phyloP scores from a whole-genome alignment of 225 moss, liverwort and hornwort genomes.

The Physcomitrium patens region DNA sequence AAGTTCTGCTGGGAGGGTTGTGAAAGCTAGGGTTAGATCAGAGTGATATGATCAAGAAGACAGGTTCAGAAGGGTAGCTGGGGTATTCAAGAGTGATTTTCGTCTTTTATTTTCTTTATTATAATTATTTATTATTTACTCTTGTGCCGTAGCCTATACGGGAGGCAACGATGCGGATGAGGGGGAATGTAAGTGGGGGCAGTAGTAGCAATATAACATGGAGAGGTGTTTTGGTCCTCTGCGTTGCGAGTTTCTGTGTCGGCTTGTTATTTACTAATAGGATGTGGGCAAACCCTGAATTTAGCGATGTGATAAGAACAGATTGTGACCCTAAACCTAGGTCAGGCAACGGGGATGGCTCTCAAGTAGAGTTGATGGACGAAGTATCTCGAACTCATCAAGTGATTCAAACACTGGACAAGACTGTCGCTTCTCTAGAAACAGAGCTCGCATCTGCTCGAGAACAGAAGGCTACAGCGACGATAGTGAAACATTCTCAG shows the following conservation, averaged over 20 bases:
- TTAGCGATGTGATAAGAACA: constrained; percentile 33
- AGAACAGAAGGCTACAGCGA: constrained; percentile 45
- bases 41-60: constrained; percentile 21
- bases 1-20: not conserved
- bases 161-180: constrained; percentile 26
- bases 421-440: constrained; percentile 68
- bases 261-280: constrained; percentile 72
- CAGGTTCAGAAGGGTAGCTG: not conserved
- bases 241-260: constrained; percentile 69
- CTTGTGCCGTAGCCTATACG: not conserved
- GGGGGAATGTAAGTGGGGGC: constrained; percentile 21
- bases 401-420: constrained; percentile 61
- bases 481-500: constrained; percentile 31
- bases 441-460: constrained; percentile 62
- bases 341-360: constrained; percentile 37
- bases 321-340: constrained; percentile 60
- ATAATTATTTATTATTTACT: too few relatives aligned
- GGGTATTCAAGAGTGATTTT: not conserved
- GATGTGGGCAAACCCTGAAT: constrained; percentile 59
- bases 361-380: constrained; percentile 44
- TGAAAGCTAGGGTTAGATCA: constrained; percentile 9
- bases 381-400: constrained; percentile 63
- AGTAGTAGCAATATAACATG: constrained; percentile 39
- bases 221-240: constrained; percentile 67
- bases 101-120: not conserved